These are phyloP conservation scores for Lachnellula suecica DNA, from an alignment of 2,329 filamentous ascomycete genomes.

Conservation along the genomic window DNA sequence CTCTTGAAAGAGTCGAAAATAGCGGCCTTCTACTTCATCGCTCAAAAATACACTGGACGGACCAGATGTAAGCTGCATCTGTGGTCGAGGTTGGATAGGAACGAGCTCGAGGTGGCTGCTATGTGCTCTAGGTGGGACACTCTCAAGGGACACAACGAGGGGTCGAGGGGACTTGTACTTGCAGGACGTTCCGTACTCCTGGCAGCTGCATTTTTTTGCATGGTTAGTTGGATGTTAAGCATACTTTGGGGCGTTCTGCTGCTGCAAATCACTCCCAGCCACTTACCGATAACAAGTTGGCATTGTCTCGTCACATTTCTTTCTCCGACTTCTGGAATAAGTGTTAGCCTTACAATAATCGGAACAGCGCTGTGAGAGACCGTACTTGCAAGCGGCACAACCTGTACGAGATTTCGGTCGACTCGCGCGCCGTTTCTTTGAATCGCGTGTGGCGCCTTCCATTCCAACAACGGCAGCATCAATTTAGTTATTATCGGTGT, in stretches of 20 bases:
- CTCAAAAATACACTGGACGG: constrained; percentile 10
- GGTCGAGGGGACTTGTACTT: constrained; percentile 12
- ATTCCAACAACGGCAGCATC: constrained; percentile 13
- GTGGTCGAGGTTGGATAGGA: constrained; percentile 12
- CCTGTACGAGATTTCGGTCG: constrained; percentile 16
- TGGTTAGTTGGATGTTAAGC: constrained; percentile 11
- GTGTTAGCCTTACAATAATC: constrained; percentile 9
- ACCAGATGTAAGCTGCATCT: constrained; percentile 7
- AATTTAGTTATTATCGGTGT: too few species aligned
- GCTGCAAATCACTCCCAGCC: constrained; percentile 8
- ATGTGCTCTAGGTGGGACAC: constrained; percentile 6
- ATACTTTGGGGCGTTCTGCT: constrained; percentile 13
- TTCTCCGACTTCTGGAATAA: constrained; percentile 11
- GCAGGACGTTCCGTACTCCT: constrained; percentile 15
- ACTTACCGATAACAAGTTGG: constrained; percentile 16
- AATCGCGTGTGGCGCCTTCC: constrained; percentile 10
- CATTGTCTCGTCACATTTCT: constrained; percentile 18
- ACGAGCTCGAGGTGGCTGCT: constrained; percentile 8
- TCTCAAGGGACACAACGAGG: not conserved
- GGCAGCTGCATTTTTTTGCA: constrained; percentile 13
- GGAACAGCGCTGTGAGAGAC: constrained; percentile 4
- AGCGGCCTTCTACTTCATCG: constrained; percentile 16
- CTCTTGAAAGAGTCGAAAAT: constrained; percentile 17
- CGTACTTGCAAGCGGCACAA: constrained; percentile 17
- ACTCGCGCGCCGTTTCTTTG: constrained; percentile 16